Base-by-base conservation (phyloP, 1,284 basidiomycete species). In the Apiotrichum porosum region DNA sequence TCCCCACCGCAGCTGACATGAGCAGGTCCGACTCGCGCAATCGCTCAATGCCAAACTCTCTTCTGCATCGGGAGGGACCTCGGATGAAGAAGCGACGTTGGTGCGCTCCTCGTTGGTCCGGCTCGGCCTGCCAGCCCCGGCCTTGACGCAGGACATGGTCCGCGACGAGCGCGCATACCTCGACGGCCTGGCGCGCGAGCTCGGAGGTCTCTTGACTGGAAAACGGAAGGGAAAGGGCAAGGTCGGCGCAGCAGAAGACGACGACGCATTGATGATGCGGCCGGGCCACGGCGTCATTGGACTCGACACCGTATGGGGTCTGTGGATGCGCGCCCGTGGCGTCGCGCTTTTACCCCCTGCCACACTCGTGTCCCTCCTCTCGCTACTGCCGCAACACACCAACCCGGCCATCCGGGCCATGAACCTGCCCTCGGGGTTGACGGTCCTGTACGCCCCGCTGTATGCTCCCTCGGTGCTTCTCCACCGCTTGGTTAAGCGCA, bases 291-390 rank as follows among this genome's bases (percentile, higher is more conserved):
- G 88, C 0, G 80, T 97, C 15, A 79, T 97, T 19, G 88, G 85
- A 0, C 76, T 97, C 17, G 94, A 98, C 68, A 92, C 97, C 69
- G 86, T 91, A 0, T 98, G 94, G 94, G 91, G 91, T 36, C 81
- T 88, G 2, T 98, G 94, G 94, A 97, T 97, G 71, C 83, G 94
- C 43, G 91, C 90, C 2, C 77, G 94, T 50, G 94, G 94, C 42
- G 85, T 97, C 42, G 92, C 93, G 3, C 80, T 97, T 34, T 82
- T 97, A 26, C 86, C 93, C 2, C 94, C 94, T 0, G 79, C 84
- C 22, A 88, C 87, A 1, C 81, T 97, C 56, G 77, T 88, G 6
- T 79, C 81, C 36, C 83, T 85, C 10, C 70, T 92, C 4, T 82
- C 83, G 0, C 80, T 81, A 49, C 77, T 98, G 9, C 80, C 83